These are phyloP conservation scores for Fusarium decemcellulare DNA, from an alignment of 2,329 filamentous ascomycete genomes.

Conservation along the genomic window DNA sequence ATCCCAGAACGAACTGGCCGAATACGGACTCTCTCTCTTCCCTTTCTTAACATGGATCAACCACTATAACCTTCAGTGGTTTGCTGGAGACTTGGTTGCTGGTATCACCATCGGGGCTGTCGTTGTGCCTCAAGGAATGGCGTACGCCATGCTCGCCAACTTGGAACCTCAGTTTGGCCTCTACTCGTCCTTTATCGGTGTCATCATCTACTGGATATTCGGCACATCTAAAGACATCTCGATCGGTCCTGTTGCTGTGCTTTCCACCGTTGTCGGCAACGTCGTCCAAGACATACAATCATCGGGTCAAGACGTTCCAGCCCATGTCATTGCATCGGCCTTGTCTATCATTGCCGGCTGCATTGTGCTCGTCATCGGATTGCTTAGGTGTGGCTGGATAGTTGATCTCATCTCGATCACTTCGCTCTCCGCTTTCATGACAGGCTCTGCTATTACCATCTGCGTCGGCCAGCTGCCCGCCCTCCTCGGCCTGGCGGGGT, in stretches of 20 bases:
- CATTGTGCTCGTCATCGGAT: slow-evolving; percentile 83
- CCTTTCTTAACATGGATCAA: slow-evolving; percentile 92
- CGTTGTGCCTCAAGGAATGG: slow-evolving; percentile 97
- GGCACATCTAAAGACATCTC: slow-evolving; percentile 99
- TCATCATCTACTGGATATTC: slow-evolving; percentile 96
- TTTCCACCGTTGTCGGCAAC: slow-evolving; percentile 91
- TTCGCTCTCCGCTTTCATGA: slow-evolving; percentile 96
- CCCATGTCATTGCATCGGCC: slow-evolving; percentile 81
- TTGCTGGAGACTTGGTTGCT: slow-evolving; percentile 89
- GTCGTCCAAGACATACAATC: slow-evolving; percentile 77
- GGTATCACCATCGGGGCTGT: slow-evolving; percentile 73
- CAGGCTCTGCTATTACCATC: slow-evolving; percentile 93
- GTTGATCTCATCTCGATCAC: slow-evolving; percentile 94
- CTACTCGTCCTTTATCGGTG: slow-evolving; percentile 92
- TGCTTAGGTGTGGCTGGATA: slow-evolving; percentile 87
- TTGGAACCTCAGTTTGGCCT: slow-evolving; percentile 88
- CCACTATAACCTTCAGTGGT: slow-evolving; percentile 91
- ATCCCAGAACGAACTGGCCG: slow-evolving; percentile 62
- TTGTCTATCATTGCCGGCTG: slow-evolving; percentile 83
- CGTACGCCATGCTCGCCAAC: slow-evolving; percentile 87
- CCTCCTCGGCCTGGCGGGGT: slow-evolving; percentile 83
- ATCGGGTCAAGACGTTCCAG: slow-evolving; percentile 69
- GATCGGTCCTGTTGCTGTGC: slow-evolving; percentile 95
- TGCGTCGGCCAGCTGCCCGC: slow-evolving; percentile 85
- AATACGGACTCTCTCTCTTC: slow-evolving; percentile 82